These are phyloP conservation scores for Pyracantha coccinea DNA, from an alignment of 331 rosid genomes.

Conservation along the genomic window DNA sequence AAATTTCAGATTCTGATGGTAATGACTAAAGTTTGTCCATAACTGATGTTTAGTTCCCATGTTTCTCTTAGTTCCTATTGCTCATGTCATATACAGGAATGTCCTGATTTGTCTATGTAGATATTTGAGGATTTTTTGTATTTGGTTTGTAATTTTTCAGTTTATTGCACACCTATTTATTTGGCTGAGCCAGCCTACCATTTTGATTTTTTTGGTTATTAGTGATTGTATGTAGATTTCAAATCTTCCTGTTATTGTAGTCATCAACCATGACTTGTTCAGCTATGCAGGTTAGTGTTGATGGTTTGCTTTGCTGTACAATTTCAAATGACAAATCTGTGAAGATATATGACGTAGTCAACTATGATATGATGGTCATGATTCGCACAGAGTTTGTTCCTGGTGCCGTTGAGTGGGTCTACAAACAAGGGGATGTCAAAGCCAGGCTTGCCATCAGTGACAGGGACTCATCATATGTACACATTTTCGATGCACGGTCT, in stretches of 20 bases:
- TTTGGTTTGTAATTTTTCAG: not conserved
- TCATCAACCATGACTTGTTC: constrained; percentile 61
- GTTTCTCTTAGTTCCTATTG: not conserved
- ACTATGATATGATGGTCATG: constrained; percentile 99
- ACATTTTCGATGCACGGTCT: constrained; percentile 81
- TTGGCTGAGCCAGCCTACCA: not conserved
- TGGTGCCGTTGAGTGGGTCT: constrained; percentile 97
- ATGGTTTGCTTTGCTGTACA: constrained; percentile 95
- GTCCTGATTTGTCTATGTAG: not conserved
- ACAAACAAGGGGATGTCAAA: constrained; percentile 91
- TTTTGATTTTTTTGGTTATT: not conserved
- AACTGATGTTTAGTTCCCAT: not conserved
- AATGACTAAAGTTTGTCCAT: not conserved
- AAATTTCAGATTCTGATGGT: not conserved
- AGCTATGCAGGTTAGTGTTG: constrained; percentile 87
- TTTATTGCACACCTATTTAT: not conserved
- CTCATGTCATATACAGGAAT: not conserved
- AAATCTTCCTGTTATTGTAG: constrained; percentile 13
- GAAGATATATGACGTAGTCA: constrained; percentile 91
- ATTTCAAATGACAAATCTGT: constrained; percentile 81
- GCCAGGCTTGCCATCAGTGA: constrained; percentile 86
- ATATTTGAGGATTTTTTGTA: not conserved
- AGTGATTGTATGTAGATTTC: not conserved
- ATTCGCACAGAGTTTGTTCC: constrained; percentile 66
- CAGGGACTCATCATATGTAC: constrained; percentile 62